These are phyloP conservation scores for Lasiodiplodia sp. DNA, from an alignment of 2,329 filamentous ascomycete genomes.

Conservation along the genomic window DNA sequence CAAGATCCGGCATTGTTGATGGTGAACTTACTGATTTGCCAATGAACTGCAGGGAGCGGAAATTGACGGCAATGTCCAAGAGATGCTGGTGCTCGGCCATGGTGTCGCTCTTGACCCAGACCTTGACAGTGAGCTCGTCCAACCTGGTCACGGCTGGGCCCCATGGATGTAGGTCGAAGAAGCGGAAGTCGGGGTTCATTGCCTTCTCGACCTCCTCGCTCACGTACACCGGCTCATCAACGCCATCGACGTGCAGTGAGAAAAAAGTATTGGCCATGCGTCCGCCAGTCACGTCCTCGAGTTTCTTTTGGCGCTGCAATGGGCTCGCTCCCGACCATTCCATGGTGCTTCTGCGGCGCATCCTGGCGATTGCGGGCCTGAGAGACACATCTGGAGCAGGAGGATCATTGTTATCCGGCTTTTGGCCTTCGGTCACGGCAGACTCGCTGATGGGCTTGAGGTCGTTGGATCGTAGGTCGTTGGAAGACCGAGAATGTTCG, in stretches of 20 bases:
- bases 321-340: conserved; percentile 69
- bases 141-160: conserved; percentile 70
- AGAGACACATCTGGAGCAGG: conserved; percentile 34
- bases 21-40: conserved; percentile 62
- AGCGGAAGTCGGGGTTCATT: conserved; percentile 90
- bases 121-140: conserved; percentile 69
- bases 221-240: conserved; percentile 78
- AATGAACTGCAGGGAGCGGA: conserved; percentile 79
- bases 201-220: conserved; percentile 81
- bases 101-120: conserved; percentile 73
- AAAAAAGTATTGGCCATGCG: conserved; percentile 89
- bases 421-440: conserved; percentile 32
- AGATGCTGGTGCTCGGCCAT: conserved; percentile 67
- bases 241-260: conserved; percentile 71
- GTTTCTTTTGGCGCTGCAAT: conserved; percentile 71
- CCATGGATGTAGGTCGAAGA: conserved; percentile 76
- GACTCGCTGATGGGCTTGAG: conserved; percentile 36
- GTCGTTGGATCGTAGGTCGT: conserved; percentile 54
- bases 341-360: conserved; percentile 65
- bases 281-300: conserved; percentile 75
- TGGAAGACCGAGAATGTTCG: conserved; percentile 67
- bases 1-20: conserved; percentile 20
- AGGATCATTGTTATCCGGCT: conserved; percentile 37
- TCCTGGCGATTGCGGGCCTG: conserved; percentile 47
- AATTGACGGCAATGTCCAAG: conserved; percentile 74